These are phyloP conservation scores for Asterella californica DNA, from an alignment of 225 moss, liverwort and hornwort species.

Conservation along the genomic window DNA sequence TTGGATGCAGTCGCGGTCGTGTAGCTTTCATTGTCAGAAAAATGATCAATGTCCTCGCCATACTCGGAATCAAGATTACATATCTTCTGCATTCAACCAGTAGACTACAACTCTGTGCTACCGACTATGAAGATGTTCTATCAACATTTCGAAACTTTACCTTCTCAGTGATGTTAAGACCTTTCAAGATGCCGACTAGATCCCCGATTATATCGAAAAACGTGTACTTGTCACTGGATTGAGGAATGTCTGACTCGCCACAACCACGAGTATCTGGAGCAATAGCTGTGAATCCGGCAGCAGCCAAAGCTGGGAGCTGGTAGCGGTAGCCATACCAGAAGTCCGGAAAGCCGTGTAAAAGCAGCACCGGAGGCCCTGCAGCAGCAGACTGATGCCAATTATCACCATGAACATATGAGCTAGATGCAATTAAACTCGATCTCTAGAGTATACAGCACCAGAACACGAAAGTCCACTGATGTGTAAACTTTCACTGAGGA, in stretches of 20 bases:
- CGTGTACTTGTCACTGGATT: constrained; percentile 21
- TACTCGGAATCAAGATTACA: too few relatives aligned
- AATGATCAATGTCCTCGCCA: neutral
- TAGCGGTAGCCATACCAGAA: constrained; percentile 27
- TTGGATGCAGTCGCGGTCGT: neutral
- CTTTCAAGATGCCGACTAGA: constrained; percentile 22
- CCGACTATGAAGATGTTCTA: too few relatives aligned
- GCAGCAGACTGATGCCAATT: too few relatives aligned
- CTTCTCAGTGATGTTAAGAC: constrained; percentile 15
- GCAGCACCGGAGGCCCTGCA: constrained; percentile 11
- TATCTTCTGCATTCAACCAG: too few relatives aligned
- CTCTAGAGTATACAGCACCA: too few relatives aligned
- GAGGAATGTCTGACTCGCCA: constrained; percentile 22
- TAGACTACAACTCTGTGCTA: too few relatives aligned
- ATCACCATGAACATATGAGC: too few relatives aligned
- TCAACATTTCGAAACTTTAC: neutral
- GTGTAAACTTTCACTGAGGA: too few relatives aligned
- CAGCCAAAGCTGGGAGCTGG: constrained; percentile 39
- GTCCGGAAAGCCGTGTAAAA: constrained; percentile 30
- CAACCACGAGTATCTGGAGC: constrained; percentile 3
- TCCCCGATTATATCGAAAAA: constrained; percentile 20
- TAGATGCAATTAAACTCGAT: too few relatives aligned
- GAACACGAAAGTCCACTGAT: too few relatives aligned
- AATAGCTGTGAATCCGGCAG: constrained; percentile 20
- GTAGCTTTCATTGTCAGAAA: neutral